phyloP scores from a whole-genome alignment of 306 rosid species.

The Acacia crassicarpa region DNA sequence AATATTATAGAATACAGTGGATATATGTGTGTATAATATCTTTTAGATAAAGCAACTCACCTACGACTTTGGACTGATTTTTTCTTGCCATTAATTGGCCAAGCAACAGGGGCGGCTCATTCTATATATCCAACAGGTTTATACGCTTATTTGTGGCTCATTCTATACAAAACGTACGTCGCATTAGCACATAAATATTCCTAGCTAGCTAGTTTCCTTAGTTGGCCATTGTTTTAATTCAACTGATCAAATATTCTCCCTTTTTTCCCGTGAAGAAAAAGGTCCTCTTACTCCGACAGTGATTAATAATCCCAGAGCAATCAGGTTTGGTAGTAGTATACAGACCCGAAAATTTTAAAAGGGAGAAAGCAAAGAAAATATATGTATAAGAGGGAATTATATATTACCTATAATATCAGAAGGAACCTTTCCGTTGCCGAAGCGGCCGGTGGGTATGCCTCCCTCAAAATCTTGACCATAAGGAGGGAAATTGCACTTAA shows the following conservation, averaged over 20 bases:
- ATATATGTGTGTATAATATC: background rate
- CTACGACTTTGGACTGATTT: background rate
- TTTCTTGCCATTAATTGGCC: background rate
- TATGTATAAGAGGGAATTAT: background rate
- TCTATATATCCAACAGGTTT: background rate
- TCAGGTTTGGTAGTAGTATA: background rate
- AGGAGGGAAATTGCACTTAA: slow-evolving; percentile 40
- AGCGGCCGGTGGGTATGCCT: slow-evolving; percentile 40
- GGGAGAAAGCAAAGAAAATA: background rate
- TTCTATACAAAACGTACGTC: background rate
- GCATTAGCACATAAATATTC: background rate
- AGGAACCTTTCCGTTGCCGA: slow-evolving; percentile 46
- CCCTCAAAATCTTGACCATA: slow-evolving; percentile 41
- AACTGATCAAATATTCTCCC: background rate
- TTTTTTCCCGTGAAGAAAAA: background rate
- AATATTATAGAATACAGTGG: background rate
- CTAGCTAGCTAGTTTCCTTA: background rate
- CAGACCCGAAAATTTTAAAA: background rate
- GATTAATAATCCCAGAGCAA: background rate
- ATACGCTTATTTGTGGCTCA: background rate
- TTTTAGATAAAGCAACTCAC: background rate
- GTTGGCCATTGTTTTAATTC: background rate
- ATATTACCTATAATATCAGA: slow-evolving; percentile 37
- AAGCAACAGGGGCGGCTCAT: background rate
- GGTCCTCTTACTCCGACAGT: background rate